These are phyloP conservation scores for Termitomyces titanicus DNA, from an alignment of 768 basidiomycete genomes.

Conservation along the genomic window DNA sequence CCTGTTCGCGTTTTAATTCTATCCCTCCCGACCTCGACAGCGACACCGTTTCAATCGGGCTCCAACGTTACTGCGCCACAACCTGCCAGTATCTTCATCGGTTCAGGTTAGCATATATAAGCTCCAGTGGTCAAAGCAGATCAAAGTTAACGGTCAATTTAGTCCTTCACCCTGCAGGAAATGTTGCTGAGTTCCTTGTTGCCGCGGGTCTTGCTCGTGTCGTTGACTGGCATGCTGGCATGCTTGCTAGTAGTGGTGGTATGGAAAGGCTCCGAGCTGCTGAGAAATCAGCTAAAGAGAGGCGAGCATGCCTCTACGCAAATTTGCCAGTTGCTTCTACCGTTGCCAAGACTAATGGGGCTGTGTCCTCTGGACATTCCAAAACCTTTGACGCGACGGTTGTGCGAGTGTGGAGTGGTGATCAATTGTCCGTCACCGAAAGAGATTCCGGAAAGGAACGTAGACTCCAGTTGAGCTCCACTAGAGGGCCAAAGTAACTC, in stretches of 20 bases:
- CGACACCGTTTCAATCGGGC: slow-evolving; percentile 75
- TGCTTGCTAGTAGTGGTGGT: slow-evolving; percentile 78
- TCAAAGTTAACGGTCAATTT: background rate
- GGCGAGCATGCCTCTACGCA: slow-evolving; percentile 66
- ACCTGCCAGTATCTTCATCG: slow-evolving; percentile 85
- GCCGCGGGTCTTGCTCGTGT: slow-evolving; percentile 84
- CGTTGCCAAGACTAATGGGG: slow-evolving; percentile 44
- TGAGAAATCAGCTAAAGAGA: slow-evolving; percentile 79
- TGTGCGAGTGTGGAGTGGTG: slow-evolving; percentile 86
- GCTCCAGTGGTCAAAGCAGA: background rate
- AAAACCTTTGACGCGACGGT: slow-evolving; percentile 80
- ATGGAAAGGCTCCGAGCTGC: slow-evolving; percentile 87
- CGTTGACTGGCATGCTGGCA: slow-evolving; percentile 97
- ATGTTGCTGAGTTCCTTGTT: slow-evolving; percentile 88
- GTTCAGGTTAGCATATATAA: slow-evolving; percentile 51
- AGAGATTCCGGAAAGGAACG: slow-evolving; percentile 74
- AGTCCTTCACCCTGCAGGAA: slow-evolving; percentile 91
- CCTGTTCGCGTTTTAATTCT: slow-evolving; percentile 74
- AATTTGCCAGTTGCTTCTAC: slow-evolving; percentile 38
- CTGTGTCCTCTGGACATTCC: slow-evolving; percentile 37
- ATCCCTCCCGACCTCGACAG: slow-evolving; percentile 73
- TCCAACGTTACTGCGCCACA: slow-evolving; percentile 49
- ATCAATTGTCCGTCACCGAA: slow-evolving; percentile 80
- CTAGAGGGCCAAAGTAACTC: slow-evolving; percentile 73
- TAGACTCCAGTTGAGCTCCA: slow-evolving; percentile 84